Base-by-base conservation (phyloP, 345 rosid species). In the Passiflora organensis region DNA sequence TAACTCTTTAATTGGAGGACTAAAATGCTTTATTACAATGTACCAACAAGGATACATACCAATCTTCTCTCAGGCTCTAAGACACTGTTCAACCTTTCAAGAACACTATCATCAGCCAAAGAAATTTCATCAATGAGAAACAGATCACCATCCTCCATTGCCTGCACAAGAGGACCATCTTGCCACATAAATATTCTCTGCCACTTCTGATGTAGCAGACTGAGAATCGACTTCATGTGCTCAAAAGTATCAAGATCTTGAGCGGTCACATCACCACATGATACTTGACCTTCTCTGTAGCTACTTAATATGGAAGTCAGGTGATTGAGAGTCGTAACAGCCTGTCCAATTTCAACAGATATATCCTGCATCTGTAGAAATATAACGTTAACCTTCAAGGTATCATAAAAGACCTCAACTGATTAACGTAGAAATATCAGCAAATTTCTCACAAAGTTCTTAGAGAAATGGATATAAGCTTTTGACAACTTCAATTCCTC, bases 51-150 rank as follows among this genome's bases (percentile, higher is more conserved):
- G 28, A 16, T 43, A 74, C 84, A 45, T 28, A 89, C 97, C 86
- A 91, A 67, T 67, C 78, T 84, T 76, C 91, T 80, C 53, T 83
- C 96, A 4, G 95, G 84, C 81, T 91, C 98, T 75, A 91, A 70
- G 55, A 91, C 94, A 72, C 98, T 91, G 47, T 91, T 91, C 74
- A 88, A 69, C 57, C 98, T 80, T 67, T 91, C 98, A 59, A 91
- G 68, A 1, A 91, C 96, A 48, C 98, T 88, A 69, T 91, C 98
- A 84, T 91, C 96, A 66, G 98, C 96, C 82, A 91, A 68, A 43
- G 98, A 91, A 75, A 91, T 91, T 76, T 91, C 98, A 82, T 91
- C 98, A 58, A 82, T 72, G 55, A 91, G 96, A 72, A 91, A 71
- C 17, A 91, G 68, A 71, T 85, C 82, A 57, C 98, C 94, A 63